Evolutionary conservation across 2,329 filamentous ascomycete species (phyloP).

Genomic region (Alternaria arbusti): DNA sequence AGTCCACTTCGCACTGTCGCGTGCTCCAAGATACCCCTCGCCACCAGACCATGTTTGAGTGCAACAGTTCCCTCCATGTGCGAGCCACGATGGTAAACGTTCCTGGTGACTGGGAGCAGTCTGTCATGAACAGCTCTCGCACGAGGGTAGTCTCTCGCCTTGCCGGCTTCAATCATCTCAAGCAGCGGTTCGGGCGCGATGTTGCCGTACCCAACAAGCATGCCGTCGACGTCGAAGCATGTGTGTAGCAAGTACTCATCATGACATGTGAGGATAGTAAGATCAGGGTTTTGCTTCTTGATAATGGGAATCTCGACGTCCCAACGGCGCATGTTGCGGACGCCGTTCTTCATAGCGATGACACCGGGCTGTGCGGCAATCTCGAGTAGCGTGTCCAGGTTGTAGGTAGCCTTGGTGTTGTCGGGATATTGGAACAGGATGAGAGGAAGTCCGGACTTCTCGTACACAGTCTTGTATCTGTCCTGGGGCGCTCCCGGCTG

Average conservation of each 20-base stretch:
- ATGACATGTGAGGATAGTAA: conserved; percentile 60
- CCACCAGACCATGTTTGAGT: conserved; percentile 60
- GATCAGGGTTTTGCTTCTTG: conserved; percentile 55
- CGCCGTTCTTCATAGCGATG: conserved; percentile 64
- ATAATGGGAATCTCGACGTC: conserved; percentile 63
- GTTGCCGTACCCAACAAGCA: conserved; percentile 62
- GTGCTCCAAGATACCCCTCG: conserved; percentile 57
- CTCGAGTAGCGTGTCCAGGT: conserved; percentile 59
- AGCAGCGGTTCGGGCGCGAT: conserved; percentile 59
- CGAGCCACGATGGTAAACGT: conserved; percentile 62
- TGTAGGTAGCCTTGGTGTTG: conserved; percentile 61
- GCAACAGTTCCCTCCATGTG: conserved; percentile 63
- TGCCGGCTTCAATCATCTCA: conserved; percentile 59
- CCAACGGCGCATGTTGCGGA: conserved; percentile 64
- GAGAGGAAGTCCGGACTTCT: conserved; percentile 57
- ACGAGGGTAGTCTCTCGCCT: conserved; percentile 57
- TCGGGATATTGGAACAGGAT: conserved; percentile 63
- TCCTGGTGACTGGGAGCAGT: conserved; percentile 59
- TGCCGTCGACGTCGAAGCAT: conserved; percentile 60
- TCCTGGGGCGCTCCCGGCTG: conserved; percentile 60
- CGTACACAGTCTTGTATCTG: conserved; percentile 59
- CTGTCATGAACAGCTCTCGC: conserved; percentile 59
- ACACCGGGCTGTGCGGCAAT: conserved; percentile 60
- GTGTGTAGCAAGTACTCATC: conserved; percentile 62
- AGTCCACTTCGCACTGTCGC: conserved; percentile 59